Percentiles rank a stretch among this genome's conserved stretches.
Conservation (phyloP, 2,329 filamentous ascomycete genomes). For the Metarhizium robertsii region DNA sequence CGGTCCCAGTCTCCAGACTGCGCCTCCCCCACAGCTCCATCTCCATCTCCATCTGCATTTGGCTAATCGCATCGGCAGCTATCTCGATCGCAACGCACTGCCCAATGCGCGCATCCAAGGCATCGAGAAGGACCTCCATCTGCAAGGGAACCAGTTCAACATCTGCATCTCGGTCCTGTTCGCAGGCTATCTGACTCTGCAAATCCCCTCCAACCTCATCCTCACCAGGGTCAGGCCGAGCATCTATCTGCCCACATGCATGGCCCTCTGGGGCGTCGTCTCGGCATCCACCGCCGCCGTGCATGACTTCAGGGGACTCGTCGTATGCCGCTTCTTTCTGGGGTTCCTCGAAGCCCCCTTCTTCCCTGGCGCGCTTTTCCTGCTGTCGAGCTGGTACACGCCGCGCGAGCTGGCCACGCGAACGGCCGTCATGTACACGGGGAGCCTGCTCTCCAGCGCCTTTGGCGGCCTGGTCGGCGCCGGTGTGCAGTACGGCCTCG, state of each 20-base stretch:
- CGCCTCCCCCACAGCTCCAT: background rate
- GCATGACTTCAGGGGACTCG: constrained; percentile 30
- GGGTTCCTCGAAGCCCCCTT: constrained; percentile 31
- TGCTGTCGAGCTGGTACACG: constrained; percentile 46
- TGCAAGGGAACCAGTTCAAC: constrained; percentile 4
- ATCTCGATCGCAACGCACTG: constrained; percentile 7
- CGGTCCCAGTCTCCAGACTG: no score
- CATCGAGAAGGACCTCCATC: constrained; percentile 1
- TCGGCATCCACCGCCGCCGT: constrained; percentile 30
- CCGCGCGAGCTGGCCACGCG: constrained; percentile 35
- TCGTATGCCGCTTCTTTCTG: constrained; percentile 30
- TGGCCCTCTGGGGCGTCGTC: constrained; percentile 29
- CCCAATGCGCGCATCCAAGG: constrained; percentile 6
- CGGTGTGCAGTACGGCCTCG: constrained; percentile 26
- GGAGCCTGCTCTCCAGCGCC: constrained; percentile 24
- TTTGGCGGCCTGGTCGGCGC: constrained; percentile 36
- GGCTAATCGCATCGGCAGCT: background rate
- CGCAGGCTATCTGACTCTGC: constrained; percentile 22
- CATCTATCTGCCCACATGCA: constrained; percentile 31
- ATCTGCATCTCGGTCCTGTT: constrained; percentile 24
- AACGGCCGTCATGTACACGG: constrained; percentile 35
- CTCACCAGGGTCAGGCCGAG: constrained; percentile 31
- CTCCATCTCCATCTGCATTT: no score
- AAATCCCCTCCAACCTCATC: constrained; percentile 31
- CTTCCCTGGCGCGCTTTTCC: constrained; percentile 24